A percentile compares a stretch with the other conserved stretches of the same genome.
Conservation (phyloP, 371 early-diverging fungal genomes). For the Vairimorpha apis region DNA sequence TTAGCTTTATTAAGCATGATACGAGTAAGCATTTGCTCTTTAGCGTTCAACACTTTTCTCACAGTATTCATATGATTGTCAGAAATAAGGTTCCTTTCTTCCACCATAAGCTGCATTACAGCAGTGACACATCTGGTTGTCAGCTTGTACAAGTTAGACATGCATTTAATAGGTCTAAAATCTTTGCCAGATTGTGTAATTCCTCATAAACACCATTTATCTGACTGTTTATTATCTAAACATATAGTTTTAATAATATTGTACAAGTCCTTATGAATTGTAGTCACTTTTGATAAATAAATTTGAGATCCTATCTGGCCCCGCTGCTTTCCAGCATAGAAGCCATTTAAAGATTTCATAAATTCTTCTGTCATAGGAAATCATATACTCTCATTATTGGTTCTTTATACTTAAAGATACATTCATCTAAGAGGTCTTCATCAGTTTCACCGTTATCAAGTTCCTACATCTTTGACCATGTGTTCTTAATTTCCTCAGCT, state of each 20-base stretch:
- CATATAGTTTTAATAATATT: not conserved
- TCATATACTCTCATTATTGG: too few species aligned
- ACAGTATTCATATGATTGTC: not conserved
- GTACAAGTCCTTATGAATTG: not conserved
- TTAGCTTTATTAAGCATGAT: not conserved
- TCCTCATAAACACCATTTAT: constrained; percentile 23
- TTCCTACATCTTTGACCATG: not conserved
- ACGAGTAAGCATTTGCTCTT: not conserved
- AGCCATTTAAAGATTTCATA: too few species aligned
- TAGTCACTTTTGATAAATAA: not conserved
- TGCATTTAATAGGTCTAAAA: not conserved
- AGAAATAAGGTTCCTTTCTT: not conserved
- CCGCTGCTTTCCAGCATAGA: not conserved
- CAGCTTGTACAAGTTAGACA: not conserved
- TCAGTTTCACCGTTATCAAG: not conserved
- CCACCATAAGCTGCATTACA: not conserved
- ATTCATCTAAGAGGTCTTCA: not conserved
- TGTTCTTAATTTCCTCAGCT: not conserved
- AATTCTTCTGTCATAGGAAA: too few species aligned
- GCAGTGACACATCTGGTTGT: not conserved
- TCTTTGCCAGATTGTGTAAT: not conserved
- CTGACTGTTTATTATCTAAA: not conserved
- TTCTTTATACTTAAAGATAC: not conserved
- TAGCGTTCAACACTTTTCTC: not conserved
- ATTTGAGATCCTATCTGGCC: not conserved